Percentiles rank a stretch among this genome's conserved stretches.
Evolutionary conservation across 1,139 yeast species (phyloP).

Genomic region (Kazachstania sp.): DNA sequence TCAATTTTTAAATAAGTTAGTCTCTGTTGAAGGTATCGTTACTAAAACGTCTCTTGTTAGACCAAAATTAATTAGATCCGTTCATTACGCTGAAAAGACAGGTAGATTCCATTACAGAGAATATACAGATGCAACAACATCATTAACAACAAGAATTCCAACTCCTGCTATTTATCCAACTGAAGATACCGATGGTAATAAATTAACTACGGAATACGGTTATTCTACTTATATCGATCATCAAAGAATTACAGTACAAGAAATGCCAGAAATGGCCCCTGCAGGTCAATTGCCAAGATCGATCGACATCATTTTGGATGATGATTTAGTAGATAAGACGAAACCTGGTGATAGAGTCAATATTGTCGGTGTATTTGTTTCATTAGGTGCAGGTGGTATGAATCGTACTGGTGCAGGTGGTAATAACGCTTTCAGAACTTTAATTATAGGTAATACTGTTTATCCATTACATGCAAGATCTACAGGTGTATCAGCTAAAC

Average conservation of each 20-base stretch:
- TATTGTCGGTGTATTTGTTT: conserved; percentile 87
- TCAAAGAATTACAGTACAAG: conserved; percentile 88
- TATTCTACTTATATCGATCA: conserved; percentile 89
- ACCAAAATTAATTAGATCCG: conserved; percentile 86
- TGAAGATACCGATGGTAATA: conserved; percentile 85
- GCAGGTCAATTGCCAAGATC: conserved; percentile 96
- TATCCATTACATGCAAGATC: conserved; percentile 84
- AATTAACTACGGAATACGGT: conserved; percentile 85
- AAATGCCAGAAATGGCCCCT: conserved; percentile 97
- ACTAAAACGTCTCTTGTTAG: conserved; percentile 89
- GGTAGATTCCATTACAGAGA: conserved; percentile 83
- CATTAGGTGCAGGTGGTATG: conserved; percentile 68
- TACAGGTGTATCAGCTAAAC: conserved; percentile 73
- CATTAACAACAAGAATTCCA: conserved; percentile 56
- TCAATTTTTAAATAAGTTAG: conserved; percentile 64
- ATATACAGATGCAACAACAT: conserved; percentile 87
- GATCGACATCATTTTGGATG: conserved; percentile 83
- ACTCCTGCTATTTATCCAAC: conserved; percentile 90
- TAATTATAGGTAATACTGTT: conserved; percentile 78
- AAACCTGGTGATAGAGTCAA: conserved; percentile 97
- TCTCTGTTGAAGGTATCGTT: conserved; percentile 91
- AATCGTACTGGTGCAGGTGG: conserved; percentile 37
- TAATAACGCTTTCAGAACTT: conserved; percentile 60
- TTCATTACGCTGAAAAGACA: conserved; percentile 84
- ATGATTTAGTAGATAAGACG: conserved; percentile 82